Base-by-base conservation (phyloP, 768 basidiomycete genomes). In the Filobasidium floriforme region DNA sequence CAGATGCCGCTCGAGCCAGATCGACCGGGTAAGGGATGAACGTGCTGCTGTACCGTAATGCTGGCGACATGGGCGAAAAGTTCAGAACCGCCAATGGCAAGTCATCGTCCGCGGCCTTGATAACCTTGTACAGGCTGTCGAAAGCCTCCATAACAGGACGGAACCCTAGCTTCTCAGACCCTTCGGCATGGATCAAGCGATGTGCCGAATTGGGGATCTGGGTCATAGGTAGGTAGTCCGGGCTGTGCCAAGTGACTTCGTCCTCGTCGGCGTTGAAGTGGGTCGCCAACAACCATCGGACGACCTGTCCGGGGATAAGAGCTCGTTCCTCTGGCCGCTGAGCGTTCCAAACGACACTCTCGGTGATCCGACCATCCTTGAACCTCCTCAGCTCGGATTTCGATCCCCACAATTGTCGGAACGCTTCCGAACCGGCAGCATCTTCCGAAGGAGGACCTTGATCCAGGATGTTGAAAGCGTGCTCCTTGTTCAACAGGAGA, bases 301-400 rank as follows among this genome's bases (percentile, higher is more conserved):
- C 85, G 71, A 97, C 85, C 79, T 84, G 82, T 15, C 82, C 80
- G 0, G 92, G 91, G 32, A 98, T 86, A 68, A 87, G 84, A 0
- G 86, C 82, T 29, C 90, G 86, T 67, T 92, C 90, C 61, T 94
- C 91, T 1, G 85, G 87, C 67, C 75, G 67, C 12, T 85, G 83
- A 9, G 90, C 85, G 22, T 96, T 88, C 96, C 96, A 99, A 1
- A 98, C 92, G n/a, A 97, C 91, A 70, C 89, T 90, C 77, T 97
- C 92, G 6, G 84, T 74, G 68, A 98, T 97, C 19, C 88, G 84
- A 1, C 94, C 94, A 72, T 99, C 93, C 77, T 97, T 93, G 82
- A 99, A 99, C 44, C 93, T 85, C 7, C 96, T 84, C 19, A 97
- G 81, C 74, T 98, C 94, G 0, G 92, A 87, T 77, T 92, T 94